Base-by-base conservation (phyloP, 129 eudicot genomes). In the Smallanthus sonchifolius region DNA sequence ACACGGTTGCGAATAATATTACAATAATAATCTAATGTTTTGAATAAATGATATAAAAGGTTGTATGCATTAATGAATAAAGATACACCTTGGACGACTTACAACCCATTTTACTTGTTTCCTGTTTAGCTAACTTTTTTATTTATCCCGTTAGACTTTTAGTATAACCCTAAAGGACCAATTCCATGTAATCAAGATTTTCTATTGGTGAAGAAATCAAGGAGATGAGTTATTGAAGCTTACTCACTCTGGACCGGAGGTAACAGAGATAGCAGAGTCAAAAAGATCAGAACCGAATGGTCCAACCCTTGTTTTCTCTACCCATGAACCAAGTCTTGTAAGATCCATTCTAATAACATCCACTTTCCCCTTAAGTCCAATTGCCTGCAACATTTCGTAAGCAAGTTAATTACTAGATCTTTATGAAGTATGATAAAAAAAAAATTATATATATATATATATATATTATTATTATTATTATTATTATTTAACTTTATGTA, bases 191-290 rank as follows among this genome's bases (percentile, higher is more conserved):
- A 57, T 49, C 28, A 16, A 76, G 57, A 51, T n/a, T n/a, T 63
- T 51, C 7, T 48, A 10, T 4, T 45, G 69, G n/a, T 70, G 65
- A 65, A 49, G 32, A 47, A 42, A 43, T 74, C 43, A 75, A 30
- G 30, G 73, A 70, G 51, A 78, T 51, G 81, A 74, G 70, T 20
- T 62, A 76, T 73, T 81, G 87, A 84, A 86, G 97, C 99, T 86
- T 88, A 91, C 99, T 85, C 96, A 91, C 99, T 83, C 92, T 56
- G 87, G 83, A 85, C 91, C 88, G 72, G 96, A 86, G 65, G 93
- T 85, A 63, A 94, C 87, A 57, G 91, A 88, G 72, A 94, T 74
- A 70, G 99, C 99, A 24, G 99, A 94, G 81, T 94, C 99, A 66
- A 94, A 91, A 81, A 90, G 80, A 70, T 87, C 87, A 35, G 89